phyloP scores from a whole-genome alignment of 2,329 filamentous ascomycete species.

The Fusarium armeniacum region DNA sequence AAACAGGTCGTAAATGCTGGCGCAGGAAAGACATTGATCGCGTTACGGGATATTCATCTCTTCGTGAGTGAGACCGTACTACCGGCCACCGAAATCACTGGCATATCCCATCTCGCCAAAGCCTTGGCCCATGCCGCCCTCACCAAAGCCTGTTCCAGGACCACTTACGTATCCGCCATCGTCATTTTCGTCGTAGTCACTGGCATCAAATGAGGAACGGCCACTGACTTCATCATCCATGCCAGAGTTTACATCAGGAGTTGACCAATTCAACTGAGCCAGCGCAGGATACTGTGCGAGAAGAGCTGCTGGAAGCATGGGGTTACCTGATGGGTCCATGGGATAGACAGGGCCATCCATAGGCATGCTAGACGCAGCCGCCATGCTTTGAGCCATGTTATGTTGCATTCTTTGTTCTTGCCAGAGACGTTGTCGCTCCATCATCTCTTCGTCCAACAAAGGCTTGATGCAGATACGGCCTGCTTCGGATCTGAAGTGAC shows the following conservation, averaged over 20 bases:
- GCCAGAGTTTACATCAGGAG: constrained; percentile 74
- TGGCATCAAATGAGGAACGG: constrained; percentile 84
- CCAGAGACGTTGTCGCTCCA: constrained; percentile 82
- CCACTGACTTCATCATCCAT: constrained; percentile 83
- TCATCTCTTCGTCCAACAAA: constrained; percentile 92
- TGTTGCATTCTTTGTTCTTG: constrained; percentile 79
- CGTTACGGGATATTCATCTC: constrained; percentile 15
- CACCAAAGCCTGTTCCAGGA: constrained; percentile 71
- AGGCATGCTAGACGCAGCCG: constrained; percentile 66
- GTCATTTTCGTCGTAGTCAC: constrained; percentile 81
- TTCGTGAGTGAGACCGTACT: constrained; percentile 5
- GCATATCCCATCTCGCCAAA: constrained; percentile 58
- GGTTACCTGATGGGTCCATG: constrained; percentile 69
- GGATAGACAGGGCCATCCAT: constrained; percentile 71
- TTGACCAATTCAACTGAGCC: constrained; percentile 88
- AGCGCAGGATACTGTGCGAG: constrained; percentile 93
- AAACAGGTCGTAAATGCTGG: constrained; percentile 15
- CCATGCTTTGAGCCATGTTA: constrained; percentile 73
- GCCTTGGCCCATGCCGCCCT: constrained; percentile 68
- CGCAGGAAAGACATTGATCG: constrained; percentile 23
- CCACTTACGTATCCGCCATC: constrained; percentile 77
- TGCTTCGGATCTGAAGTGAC: constrained; percentile 95
- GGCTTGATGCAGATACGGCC: constrained; percentile 97
- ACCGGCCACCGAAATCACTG: constrained; percentile 50
- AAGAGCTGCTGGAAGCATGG: constrained; percentile 86